Evolutionary conservation across 1,284 basidiomycete species (phyloP).

Genomic region (Leccinum solheimii): DNA sequence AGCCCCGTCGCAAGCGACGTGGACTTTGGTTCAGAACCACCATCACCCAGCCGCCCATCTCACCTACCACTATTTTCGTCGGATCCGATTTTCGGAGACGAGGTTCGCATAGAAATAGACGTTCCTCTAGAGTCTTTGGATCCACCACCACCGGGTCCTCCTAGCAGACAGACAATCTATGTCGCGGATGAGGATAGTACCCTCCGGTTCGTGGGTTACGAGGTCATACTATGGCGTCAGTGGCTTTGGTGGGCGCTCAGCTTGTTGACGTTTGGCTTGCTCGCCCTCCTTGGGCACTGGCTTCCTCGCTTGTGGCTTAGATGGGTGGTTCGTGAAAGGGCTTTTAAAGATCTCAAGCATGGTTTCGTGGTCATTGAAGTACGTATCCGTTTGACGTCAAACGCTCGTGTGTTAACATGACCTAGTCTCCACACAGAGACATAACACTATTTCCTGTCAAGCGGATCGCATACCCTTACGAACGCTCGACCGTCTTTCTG

Average conservation of each 20-base stretch:
- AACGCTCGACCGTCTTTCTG: slow-evolving; percentile 77
- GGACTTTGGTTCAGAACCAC: slow-evolving; percentile 67
- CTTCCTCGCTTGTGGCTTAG: slow-evolving; percentile 88
- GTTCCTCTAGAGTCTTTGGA: slow-evolving; percentile 56
- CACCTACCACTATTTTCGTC: slow-evolving; percentile 66
- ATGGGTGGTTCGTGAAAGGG: slow-evolving; percentile 82
- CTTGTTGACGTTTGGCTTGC: slow-evolving; percentile 69
- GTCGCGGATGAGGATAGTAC: slow-evolving; percentile 91
- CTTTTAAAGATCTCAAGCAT: slow-evolving; percentile 72
- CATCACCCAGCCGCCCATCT: slow-evolving; percentile 50
- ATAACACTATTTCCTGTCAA: slow-evolving; percentile 75
- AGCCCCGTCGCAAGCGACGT: slow-evolving; percentile 55
- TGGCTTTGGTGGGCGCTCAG: slow-evolving; percentile 76
- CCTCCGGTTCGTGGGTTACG: slow-evolving; percentile 90
- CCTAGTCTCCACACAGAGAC: slow-evolving; percentile 78
- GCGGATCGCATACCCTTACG: slow-evolving; percentile 72
- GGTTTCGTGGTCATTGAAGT: slow-evolving; percentile 92
- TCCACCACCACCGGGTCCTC: slow-evolving; percentile 71
- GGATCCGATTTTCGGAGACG: slow-evolving; percentile 79
- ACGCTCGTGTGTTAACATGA: slow-evolving; percentile 2
- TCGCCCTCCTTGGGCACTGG: slow-evolving; percentile 91
- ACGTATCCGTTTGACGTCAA: slow-evolving; percentile 31
- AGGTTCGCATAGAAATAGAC: slow-evolving; percentile 78
- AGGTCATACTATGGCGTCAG: slow-evolving; percentile 63
- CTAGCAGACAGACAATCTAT: slow-evolving; percentile 85